Evolutionary conservation across 139 green algal species (phyloP), one percentile per base, ranked within the genome.

Genomic region (Haematococcus lacustris): DNA sequence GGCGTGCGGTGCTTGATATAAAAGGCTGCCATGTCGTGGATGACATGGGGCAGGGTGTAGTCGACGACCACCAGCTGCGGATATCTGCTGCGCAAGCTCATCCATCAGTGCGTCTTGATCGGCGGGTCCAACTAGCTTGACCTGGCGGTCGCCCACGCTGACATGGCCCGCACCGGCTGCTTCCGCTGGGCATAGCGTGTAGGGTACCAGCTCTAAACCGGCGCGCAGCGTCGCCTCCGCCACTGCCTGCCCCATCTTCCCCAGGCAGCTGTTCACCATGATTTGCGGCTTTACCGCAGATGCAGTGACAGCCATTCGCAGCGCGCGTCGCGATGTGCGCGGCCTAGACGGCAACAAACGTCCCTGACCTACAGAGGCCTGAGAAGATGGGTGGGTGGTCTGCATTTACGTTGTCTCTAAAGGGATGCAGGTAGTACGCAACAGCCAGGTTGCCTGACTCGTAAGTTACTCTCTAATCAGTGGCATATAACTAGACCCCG

Each of bases 231-330:
- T 88, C 0, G 92, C 90, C 70, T 95, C 91, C 3, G 91, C 92
- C 17, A 90, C 90, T 3, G 91, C 84, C 53, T 94, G 84, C 6
- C 92, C 92, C 93, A 97, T 97, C 84, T 97, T 97, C 65, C 92
- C 92, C 0, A 88, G 91, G 79, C 88, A 93, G 78, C 86, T 85
- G 79, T 81, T 85, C 21, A 85, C 75, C 68, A 85, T 75, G 13
- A 84, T 60, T 30, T 77, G 65, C 17, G 74, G 51, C 67, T n/a
- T n/a, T n/a, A n/a, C n/a, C n/a, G n/a, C n/a, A n/a, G n/a, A n/a
- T n/a, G n/a, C n/a, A n/a, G n/a, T n/a, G n/a, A n/a, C n/a, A n/a
- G n/a, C n/a, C n/a, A n/a, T n/a, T n/a, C n/a, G n/a, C n/a, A n/a
- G n/a, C n/a, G n/a, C n/a, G n/a, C n/a, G n/a, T n/a, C n/a, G n/a